Percentiles rank a stretch among this genome's conserved stretches.
Conservation (phyloP, 1,284 basidiomycete species). For the Tremellales sp. region DNA sequence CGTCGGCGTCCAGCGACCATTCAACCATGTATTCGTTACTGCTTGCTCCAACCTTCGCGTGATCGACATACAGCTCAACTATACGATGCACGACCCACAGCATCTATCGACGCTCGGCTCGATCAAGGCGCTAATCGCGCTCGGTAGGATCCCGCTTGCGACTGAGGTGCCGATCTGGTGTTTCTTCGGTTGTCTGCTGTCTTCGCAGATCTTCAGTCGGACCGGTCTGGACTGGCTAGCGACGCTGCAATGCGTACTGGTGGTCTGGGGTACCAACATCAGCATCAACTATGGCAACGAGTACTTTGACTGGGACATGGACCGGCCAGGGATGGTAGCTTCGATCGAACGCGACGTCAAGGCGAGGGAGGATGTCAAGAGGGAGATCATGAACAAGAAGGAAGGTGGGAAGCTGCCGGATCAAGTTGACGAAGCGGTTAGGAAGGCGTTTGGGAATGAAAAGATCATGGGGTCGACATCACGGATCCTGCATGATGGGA, state of each 20-base stretch:
- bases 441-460: conserved; percentile 5
- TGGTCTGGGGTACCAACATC: conserved; percentile 26
- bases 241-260: conserved; percentile 17
- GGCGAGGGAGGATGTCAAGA: conserved; percentile 1
- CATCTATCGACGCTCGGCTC: conserved; percentile 9
- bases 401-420: not conserved
- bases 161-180: conserved; percentile 21
- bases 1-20: no score
- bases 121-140: conserved; percentile 17
- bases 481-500: conserved; percentile 27
- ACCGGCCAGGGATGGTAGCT: conserved; percentile 18
- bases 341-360: conserved; percentile 16
- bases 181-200: conserved; percentile 18
- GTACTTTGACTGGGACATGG: conserved; percentile 26
- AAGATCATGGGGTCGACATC: conserved; percentile 24
- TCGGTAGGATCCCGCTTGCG: conserved; percentile 26
- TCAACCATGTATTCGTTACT: no score
- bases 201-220: conserved; percentile 16
- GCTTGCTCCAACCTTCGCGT: no score
- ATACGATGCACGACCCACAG: conserved; percentile 28
- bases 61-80: no score
- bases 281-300: conserved; percentile 30
- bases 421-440: not conserved
- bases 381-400: not conserved
- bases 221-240: conserved; percentile 9